Percentiles rank a stretch among this genome's conserved stretches.
These are phyloP conservation scores for Pseudogymnoascus sp. DNA, from an alignment of 2,329 filamentous ascomycete species.

Conservation along the genomic window DNA sequence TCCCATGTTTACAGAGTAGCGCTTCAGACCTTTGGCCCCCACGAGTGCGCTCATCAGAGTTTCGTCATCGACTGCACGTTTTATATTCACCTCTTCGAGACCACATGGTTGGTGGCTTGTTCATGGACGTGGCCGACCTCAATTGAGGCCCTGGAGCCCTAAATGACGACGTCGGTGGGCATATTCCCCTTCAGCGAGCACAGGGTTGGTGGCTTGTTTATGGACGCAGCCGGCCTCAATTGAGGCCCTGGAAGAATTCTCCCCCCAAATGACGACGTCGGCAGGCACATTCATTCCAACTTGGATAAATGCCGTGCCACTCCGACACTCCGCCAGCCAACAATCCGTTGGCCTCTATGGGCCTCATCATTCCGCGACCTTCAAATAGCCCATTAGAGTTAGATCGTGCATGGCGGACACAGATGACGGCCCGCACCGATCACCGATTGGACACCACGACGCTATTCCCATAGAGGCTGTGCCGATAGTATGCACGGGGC, in stretches of 20 bases:
- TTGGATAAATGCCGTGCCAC: not conserved
- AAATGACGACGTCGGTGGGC: not conserved
- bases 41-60: not conserved
- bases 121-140: not conserved
- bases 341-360: not conserved
- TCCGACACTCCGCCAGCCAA: not conserved
- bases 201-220: not conserved
- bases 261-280: not conserved
- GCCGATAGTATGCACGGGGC: not conserved
- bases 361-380: not conserved
- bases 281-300: not conserved
- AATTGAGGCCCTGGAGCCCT: not conserved
- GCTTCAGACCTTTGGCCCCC: too few species aligned
- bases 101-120: not conserved
- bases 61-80: not conserved
- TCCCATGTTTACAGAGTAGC: not conserved
- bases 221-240: not conserved
- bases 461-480: conserved; percentile 4
- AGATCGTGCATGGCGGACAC: conserved; percentile 1
- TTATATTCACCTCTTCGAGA: not conserved
- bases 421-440: conserved; percentile 3
- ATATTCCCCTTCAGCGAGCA: too few species aligned
- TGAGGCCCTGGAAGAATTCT: not conserved
- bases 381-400: not conserved
- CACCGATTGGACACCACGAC: not conserved